phyloP scores from a whole-genome alignment of 371 early-diverging fungal species.

The Saksenaea oblongispora region DNA sequence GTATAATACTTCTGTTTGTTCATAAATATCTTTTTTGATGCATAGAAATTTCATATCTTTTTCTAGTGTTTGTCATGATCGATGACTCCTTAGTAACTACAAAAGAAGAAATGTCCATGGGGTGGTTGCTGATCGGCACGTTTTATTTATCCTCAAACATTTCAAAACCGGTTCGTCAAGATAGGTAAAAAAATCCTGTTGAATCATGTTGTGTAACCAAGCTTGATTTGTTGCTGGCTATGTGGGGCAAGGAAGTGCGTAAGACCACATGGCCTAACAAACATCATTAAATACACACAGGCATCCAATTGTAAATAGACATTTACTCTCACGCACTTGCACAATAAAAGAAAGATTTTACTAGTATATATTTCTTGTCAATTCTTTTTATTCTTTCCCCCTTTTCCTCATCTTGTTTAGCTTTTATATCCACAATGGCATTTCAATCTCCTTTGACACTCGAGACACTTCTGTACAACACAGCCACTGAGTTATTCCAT shows the following conservation, averaged over 20 bases:
- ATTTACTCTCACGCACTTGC: background rate
- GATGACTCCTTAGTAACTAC: background rate
- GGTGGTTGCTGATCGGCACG: background rate
- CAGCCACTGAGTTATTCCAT: conserved; percentile 29
- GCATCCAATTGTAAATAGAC: background rate
- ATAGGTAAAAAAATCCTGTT: background rate
- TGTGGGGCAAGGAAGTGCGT: background rate
- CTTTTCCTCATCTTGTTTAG: background rate
- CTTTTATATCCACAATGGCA: background rate
- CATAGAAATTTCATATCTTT: background rate
- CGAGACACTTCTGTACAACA: conserved; percentile 34
- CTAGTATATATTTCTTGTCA: background rate
- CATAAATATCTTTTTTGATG: background rate
- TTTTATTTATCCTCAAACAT: conserved; percentile 3
- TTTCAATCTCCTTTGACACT: conserved; percentile 17
- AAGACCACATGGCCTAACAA: conserved; percentile 1
- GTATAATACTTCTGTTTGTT: background rate
- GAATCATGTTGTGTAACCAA: background rate
- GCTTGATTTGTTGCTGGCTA: background rate
- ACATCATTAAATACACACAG: background rate
- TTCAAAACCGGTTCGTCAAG: conserved; percentile 3
- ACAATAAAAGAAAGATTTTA: background rate
- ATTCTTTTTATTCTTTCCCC: background rate
- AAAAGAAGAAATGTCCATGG: conserved; percentile 1
- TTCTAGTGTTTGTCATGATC: background rate